Evolutionary conservation across 2,329 filamentous ascomycete species (phyloP).

Genomic region (Tolypocladium sp.): DNA sequence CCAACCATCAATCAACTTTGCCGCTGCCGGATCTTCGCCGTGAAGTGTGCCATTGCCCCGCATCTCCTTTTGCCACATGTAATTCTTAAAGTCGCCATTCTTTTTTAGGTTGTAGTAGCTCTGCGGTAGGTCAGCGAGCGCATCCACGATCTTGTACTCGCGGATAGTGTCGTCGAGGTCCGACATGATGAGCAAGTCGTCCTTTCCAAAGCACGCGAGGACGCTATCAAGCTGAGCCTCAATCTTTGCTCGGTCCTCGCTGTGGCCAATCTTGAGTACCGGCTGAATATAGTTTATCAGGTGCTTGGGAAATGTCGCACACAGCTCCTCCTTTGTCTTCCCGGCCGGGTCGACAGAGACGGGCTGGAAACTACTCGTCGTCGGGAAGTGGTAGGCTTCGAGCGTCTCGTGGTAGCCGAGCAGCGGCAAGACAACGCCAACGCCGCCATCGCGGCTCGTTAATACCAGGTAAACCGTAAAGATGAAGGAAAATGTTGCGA

Average conservation of each 20-base stretch:
- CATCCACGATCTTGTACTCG: slow-evolving; percentile 32
- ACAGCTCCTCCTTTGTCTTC: background rate
- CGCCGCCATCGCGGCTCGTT: background rate
- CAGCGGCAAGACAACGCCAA: background rate
- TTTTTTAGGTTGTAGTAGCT: background rate
- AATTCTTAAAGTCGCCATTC: background rate
- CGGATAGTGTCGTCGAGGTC: slow-evolving; percentile 37
- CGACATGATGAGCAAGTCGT: slow-evolving; percentile 37
- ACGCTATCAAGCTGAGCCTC: slow-evolving; percentile 39
- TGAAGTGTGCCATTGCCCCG: background rate
- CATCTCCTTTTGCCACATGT: background rate
- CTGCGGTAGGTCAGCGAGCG: slow-evolving; percentile 18
- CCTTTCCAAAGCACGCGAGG: slow-evolving; percentile 37
- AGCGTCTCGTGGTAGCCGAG: background rate
- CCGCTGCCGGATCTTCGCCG: background rate
- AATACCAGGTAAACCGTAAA: background rate
- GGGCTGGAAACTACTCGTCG: background rate
- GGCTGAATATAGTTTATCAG: background rate
- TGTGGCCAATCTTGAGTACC: background rate
- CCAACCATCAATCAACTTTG: background rate
- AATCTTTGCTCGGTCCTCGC: slow-evolving; percentile 2
- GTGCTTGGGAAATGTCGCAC: background rate
- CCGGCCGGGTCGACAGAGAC: background rate
- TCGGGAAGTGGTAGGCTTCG: background rate
- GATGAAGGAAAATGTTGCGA: background rate